A percentile compares a stretch with the other conserved stretches of the same genome.
Evolutionary conservation across 108 stramenopile genomes (phyloP).

Genomic region (Bacterosira constricta): DNA sequence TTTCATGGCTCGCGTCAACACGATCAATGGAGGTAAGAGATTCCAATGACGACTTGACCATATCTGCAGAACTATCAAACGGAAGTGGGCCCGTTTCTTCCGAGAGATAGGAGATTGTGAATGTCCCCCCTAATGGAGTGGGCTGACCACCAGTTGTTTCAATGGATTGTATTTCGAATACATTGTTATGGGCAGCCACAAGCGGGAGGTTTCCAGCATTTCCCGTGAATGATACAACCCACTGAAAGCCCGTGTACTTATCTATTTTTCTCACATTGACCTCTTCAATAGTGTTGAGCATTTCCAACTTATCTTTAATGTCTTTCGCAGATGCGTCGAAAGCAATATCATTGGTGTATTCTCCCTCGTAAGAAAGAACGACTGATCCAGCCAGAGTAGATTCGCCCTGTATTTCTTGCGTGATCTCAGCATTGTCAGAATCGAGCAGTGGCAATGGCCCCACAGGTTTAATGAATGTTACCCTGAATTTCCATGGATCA

Average conservation of each 20-base stretch:
- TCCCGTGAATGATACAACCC: slow-evolving; percentile 79
- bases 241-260: slow-evolving; percentile 62
- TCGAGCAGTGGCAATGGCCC: slow-evolving; percentile 62
- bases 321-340: slow-evolving; percentile 68
- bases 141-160: slow-evolving; percentile 70
- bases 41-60: slow-evolving; percentile 69
- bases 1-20: slow-evolving; percentile 59
- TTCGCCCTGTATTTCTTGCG: slow-evolving; percentile 51
- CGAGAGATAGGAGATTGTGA: slow-evolving; percentile 57
- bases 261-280: slow-evolving; percentile 54
- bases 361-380: slow-evolving; percentile 67
- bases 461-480: slow-evolving; percentile 69
- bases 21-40: slow-evolving; percentile 50
- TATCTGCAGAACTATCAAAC: slow-evolving; percentile 66
- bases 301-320: slow-evolving; percentile 63
- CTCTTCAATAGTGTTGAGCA: slow-evolving; percentile 44
- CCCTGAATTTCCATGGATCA: slow-evolving; percentile 36
- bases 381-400: slow-evolving; percentile 70
- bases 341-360: slow-evolving; percentile 58
- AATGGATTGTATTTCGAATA: slow-evolving; percentile 65
- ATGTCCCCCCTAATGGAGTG: slow-evolving; percentile 77
- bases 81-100: slow-evolving; percentile 51
- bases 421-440: slow-evolving; percentile 35
- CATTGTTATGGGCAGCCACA: slow-evolving; percentile 51
- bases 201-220: slow-evolving; percentile 73